Conservation (phyloP, 306 rosid genomes). For the Leucaena leucocephala region DNA sequence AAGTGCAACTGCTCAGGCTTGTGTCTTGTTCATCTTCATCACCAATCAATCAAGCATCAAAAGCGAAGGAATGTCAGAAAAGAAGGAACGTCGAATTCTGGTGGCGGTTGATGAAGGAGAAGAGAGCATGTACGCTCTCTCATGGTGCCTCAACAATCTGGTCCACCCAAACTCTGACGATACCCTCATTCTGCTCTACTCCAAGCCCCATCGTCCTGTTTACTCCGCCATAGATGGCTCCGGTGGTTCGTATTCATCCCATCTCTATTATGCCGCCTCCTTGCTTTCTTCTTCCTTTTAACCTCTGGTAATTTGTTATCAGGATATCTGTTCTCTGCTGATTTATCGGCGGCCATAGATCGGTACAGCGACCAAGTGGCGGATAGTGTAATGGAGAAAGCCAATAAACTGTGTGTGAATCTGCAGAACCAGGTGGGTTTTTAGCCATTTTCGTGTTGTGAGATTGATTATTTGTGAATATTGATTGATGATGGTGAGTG, state of each 20-base stretch:
- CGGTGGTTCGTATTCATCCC: constrained; percentile 39
- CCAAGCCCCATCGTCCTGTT: constrained; percentile 56
- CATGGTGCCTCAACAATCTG: constrained; percentile 79
- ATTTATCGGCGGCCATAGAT: constrained; percentile 57
- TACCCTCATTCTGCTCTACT: constrained; percentile 68
- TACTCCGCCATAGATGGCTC: constrained; percentile 70
- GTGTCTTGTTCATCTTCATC: neutral
- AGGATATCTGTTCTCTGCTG: constrained; percentile 75
- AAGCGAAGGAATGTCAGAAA: constrained; percentile 48
- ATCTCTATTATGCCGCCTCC: too few species aligned
- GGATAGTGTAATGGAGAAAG: constrained; percentile 60
- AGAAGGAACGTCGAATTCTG: constrained; percentile 61
- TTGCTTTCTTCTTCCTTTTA: neutral
- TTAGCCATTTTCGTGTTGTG: neutral
- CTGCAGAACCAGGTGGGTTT: constrained; percentile 48
- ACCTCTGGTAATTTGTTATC: neutral
- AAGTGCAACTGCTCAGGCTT: neutral
- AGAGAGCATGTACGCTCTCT: constrained; percentile 79
- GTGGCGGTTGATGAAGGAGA: constrained; percentile 91
- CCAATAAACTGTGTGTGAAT: constrained; percentile 57
- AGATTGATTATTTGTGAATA: neutral
- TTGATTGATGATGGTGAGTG: neutral
- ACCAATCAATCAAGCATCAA: neutral
- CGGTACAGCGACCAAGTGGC: constrained; percentile 63
- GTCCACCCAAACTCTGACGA: constrained; percentile 56